A percentile compares a stretch with the other conserved stretches of the same genome.
Evolutionary conservation across 2,329 filamentous ascomycete genomes (phyloP).

Genomic region (Westerdykella sp.): DNA sequence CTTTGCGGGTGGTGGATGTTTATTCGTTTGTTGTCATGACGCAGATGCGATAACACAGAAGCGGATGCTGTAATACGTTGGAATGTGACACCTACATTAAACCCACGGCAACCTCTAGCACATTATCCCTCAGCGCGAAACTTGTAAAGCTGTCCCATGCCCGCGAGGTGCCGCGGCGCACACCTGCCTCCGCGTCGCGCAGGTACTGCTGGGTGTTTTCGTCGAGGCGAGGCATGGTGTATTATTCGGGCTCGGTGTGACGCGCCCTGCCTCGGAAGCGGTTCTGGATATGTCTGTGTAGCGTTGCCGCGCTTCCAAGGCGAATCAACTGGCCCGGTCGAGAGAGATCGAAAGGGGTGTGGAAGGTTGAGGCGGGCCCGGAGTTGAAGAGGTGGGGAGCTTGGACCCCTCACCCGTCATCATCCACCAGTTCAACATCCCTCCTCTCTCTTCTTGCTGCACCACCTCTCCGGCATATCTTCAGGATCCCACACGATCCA

Average conservation of each 20-base stretch:
- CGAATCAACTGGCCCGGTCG: too few relatives aligned
- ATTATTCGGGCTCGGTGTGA: neutral
- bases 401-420: too few relatives aligned
- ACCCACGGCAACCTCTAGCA: slow-evolving; percentile 69
- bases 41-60: neutral
- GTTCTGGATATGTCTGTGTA: neutral
- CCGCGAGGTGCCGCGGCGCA: slow-evolving; percentile 41
- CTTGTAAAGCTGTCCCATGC: slow-evolving; percentile 61
- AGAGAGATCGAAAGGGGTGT: too few relatives aligned
- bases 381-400: too few relatives aligned
- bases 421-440: too few relatives aligned
- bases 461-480: too few relatives aligned
- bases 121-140: slow-evolving; percentile 68
- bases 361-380: too few relatives aligned
- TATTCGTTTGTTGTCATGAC: neutral
- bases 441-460: too few relatives aligned
- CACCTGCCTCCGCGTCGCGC: slow-evolving; percentile 43
- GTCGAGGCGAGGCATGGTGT: slow-evolving; percentile 25
- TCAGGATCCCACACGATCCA: too few relatives aligned
- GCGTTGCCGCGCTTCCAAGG: too few relatives aligned
- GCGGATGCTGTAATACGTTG: neutral
- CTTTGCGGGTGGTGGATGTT: neutral
- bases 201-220: slow-evolving; percentile 38
- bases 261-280: neutral
- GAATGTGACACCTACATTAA: slow-evolving; percentile 52